These are phyloP conservation scores for Mortierella sp. DNA, from an alignment of 371 early-diverging fungal species.

Conservation along the genomic window DNA sequence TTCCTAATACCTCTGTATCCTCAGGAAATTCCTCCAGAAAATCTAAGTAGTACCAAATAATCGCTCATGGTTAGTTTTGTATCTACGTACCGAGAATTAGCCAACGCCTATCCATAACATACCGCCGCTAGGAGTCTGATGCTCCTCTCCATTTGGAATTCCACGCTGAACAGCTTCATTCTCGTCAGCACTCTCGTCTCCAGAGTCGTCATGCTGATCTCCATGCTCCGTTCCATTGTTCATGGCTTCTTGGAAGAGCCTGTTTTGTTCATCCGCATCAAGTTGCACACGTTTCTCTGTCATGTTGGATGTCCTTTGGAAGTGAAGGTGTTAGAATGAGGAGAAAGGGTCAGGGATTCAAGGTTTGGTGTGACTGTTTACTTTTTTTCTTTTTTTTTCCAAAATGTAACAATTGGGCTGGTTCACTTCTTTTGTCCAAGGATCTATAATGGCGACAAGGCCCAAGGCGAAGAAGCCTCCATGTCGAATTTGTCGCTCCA, in stretches of 20 bases:
- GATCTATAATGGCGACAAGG: background rate
- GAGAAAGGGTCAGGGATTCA: background rate
- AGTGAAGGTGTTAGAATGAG: background rate
- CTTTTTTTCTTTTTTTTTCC: background rate
- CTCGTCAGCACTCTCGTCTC: conserved; percentile 43
- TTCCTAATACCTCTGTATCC: conserved; percentile 58
- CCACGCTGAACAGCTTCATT: conserved; percentile 49
- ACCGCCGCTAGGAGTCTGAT: conserved; percentile 21
- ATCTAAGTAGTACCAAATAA: conserved; percentile 21
- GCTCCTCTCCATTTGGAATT: conserved; percentile 45
- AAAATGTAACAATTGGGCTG: background rate
- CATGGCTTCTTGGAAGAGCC: conserved; percentile 47
- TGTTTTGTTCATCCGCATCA: conserved; percentile 52
- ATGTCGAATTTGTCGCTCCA: conserved; percentile 37
- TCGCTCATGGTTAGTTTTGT: background rate
- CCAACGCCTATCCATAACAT: conserved; percentile 19
- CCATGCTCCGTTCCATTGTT: conserved; percentile 7
- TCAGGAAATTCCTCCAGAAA: conserved; percentile 65
- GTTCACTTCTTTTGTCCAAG: background rate
- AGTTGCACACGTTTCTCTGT: conserved; percentile 45
- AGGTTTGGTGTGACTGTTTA: background rate
- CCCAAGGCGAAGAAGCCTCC: conserved; percentile 23
- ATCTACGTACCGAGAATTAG: background rate
- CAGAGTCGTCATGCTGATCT: conserved; percentile 26
- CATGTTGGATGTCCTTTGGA: conserved; percentile 17